These are phyloP conservation scores for Apostasia ramifera DNA, from an alignment of 106 monocot genomes.

Conservation along the genomic window DNA sequence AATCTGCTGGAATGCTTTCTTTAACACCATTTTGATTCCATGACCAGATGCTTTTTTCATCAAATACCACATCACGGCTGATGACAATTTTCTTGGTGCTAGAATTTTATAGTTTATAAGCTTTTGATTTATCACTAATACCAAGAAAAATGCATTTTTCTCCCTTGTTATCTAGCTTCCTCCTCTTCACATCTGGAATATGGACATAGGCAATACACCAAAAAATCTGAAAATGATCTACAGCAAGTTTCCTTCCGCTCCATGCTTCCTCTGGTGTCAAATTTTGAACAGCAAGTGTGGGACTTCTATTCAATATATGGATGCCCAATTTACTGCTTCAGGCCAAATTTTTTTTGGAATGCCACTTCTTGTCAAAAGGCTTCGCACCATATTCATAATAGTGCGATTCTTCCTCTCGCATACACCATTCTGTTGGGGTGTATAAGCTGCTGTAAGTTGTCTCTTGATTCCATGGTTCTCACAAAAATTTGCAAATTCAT, in stretches of 20 bases:
- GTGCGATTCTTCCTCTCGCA: slow-evolving; percentile 3
- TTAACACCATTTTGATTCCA: too few relatives aligned
- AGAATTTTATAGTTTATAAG: not conserved
- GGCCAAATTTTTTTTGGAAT: slow-evolving; percentile 7
- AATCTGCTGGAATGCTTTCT: too few relatives aligned
- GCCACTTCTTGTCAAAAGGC: not conserved
- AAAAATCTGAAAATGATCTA: not conserved
- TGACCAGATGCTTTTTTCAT: not conserved
- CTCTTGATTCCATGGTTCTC: not conserved
- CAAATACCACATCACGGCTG: not conserved
- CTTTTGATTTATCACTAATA: slow-evolving; percentile 5
- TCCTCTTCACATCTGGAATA: not conserved
- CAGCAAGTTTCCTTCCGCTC: not conserved
- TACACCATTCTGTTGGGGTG: slow-evolving; percentile 4
- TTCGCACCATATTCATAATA: slow-evolving; percentile 4
- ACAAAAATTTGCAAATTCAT: too few relatives aligned
- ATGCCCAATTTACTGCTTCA: slow-evolving; percentile 9
- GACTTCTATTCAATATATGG: not conserved
- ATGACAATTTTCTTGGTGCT: not conserved
- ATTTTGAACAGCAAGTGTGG: not conserved
- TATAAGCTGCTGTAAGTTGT: not conserved
- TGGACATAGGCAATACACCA: slow-evolving; percentile 1
- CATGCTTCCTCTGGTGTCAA: slow-evolving; percentile 4
- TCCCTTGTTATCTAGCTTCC: not conserved
- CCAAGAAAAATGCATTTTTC: not conserved